Percentiles rank a stretch among this genome's conserved stretches.
Evolutionary conservation across 176 grass and related monocot genomes (phyloP).

Genomic region (Hyparrhenia diplandra): DNA sequence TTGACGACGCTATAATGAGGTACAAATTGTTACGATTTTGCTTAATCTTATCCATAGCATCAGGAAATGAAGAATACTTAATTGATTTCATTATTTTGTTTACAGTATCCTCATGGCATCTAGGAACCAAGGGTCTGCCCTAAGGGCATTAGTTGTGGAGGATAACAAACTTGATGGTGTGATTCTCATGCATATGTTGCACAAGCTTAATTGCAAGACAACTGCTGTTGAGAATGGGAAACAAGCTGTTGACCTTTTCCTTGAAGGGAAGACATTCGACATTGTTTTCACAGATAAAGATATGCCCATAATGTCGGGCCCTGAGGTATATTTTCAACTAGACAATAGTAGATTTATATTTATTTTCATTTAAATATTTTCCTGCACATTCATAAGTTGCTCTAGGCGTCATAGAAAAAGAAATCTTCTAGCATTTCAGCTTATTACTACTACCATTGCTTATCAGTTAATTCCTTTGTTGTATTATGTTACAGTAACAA

Average conservation of each 20-base stretch:
- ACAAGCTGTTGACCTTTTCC: conserved; percentile 29
- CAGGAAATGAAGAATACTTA: not conserved
- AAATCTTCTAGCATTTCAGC: too few relatives aligned
- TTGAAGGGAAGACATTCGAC: conserved; percentile 29
- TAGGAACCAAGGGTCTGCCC: not conserved
- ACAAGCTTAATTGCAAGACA: not conserved
- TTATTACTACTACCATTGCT: too few relatives aligned
- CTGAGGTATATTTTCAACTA: not conserved
- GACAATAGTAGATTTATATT: not conserved
- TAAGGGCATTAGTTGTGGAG: conserved; percentile 23
- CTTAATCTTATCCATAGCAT: too few relatives aligned
- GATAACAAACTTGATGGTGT: not conserved
- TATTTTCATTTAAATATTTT: not conserved
- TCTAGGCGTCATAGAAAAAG: not conserved
- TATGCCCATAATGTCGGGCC: conserved; percentile 26
- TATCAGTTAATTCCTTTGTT: too few relatives aligned
- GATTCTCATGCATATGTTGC: not conserved
- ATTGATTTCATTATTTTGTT: not conserved
- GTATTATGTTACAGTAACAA: too few relatives aligned
- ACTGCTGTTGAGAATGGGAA: conserved; percentile 15
- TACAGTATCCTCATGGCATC: not conserved
- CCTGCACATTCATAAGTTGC: not conserved
- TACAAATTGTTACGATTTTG: too few relatives aligned
- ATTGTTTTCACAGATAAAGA: conserved; percentile 24
- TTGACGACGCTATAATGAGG: too few relatives aligned